Percentiles rank a stretch among this genome's conserved stretches.
These are phyloP conservation scores for Aureobasidium lini DNA, from an alignment of 2,329 filamentous ascomycete genomes.

Conservation along the genomic window DNA sequence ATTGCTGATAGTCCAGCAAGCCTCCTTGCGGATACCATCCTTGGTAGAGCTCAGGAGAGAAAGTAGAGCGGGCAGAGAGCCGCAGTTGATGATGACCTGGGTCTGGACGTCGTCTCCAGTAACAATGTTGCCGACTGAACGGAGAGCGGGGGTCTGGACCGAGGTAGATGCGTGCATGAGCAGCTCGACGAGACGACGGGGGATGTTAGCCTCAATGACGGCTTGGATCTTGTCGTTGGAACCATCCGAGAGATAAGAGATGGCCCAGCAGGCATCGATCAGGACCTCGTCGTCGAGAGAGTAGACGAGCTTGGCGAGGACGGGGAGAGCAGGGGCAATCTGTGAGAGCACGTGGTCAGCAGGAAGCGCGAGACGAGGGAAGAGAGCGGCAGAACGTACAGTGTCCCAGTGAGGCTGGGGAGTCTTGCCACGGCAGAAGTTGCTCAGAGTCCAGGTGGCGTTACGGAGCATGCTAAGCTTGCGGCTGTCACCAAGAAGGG, in stretches of 20 bases:
- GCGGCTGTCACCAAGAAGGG: constrained; percentile 88
- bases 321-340: constrained; percentile 91
- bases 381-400: constrained; percentile 49
- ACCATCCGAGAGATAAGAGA: constrained; percentile 95
- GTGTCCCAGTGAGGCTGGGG: constrained; percentile 97
- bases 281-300: constrained; percentile 96
- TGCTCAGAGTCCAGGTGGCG: constrained; percentile 97
- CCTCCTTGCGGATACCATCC: constrained; percentile 98
- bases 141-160: constrained; percentile 92
- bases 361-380: constrained; percentile 5
- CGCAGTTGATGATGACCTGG: constrained; percentile 98
- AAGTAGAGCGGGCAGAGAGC: constrained; percentile 82
- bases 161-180: constrained; percentile 98
- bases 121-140: constrained; percentile 97
- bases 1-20: constrained; percentile 99
- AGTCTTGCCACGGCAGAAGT: constrained; percentile 99
- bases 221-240: constrained; percentile 99
- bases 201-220: constrained; percentile 96
- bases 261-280: constrained; percentile 99
- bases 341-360: constrained; percentile 32
- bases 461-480: constrained; percentile 99
- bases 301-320: constrained; percentile 95
- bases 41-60: constrained; percentile 94
- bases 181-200: constrained; percentile 89
- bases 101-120: constrained; percentile 98